Base-by-base conservation (phyloP, 176 grass and related monocot species). In the Musa beccarii region DNA sequence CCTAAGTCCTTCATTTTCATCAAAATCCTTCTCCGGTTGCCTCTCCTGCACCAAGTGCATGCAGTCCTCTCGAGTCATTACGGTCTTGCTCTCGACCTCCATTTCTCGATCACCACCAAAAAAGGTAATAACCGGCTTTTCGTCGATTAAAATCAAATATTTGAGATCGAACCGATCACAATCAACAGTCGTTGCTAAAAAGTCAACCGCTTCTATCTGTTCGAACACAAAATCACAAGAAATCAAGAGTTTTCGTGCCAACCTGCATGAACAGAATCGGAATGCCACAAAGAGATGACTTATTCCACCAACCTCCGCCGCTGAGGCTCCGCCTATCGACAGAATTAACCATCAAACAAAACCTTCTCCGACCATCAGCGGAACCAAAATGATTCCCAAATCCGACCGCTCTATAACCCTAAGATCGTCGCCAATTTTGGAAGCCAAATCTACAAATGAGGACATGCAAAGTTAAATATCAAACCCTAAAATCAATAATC, bases 1-100 rank as follows among this genome's bases (percentile, higher is more conserved):
- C 49, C 66, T 74, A 1, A 78, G 24, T 22, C 68, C 19, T 15
- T 61, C 85, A 11, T 85, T 75, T 89, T 79, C 93, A 87, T 86
- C 75, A 23, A 56, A 17, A 14, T 15, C 51, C 71, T 78, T 53
- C 12, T 78, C 83, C 15, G 82, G 76, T 59, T 83, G 69, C 54
- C 76, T 83, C 76, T 66, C 76, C 59, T 77, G 77, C 52, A 75
- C 74, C 20, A 75, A 51, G 79, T 83, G 53, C 76, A 79, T 70
- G 72, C 52, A 21, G 49, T 69, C 77, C 76, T 74, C 51, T 54
- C 71, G 79, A 20, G 55, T 72, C 63, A 61, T 65, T 25, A 57
- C 17, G 25, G 51, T 80, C 80, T 78, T 84, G 80, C 63, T 75
- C 68, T 80, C 82, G 49, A 77, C 79, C 76, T 87, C 80, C 80